Conservation (phyloP, 169 alveolate species). For the Plasmodium vinckei region DNA sequence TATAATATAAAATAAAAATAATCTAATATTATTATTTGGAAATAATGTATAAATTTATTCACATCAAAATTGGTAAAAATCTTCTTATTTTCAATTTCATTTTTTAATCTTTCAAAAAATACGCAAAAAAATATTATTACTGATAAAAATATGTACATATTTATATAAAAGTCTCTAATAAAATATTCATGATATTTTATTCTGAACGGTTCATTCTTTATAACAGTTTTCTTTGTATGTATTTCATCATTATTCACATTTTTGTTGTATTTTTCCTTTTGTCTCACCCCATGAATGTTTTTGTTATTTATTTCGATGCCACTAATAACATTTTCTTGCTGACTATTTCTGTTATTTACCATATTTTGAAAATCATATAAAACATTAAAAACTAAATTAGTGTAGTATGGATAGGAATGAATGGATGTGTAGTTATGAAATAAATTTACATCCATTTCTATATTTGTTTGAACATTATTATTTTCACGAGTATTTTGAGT, state of each 20-base stretch:
- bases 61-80: slow-evolving; percentile 40
- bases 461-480: background rate
- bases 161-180: slow-evolving; percentile 67
- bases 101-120: slow-evolving; percentile 53
- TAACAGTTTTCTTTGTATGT: background rate
- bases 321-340: background rate
- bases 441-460: slow-evolving; percentile 48
- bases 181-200: slow-evolving; percentile 64
- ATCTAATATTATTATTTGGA: slow-evolving; percentile 37
- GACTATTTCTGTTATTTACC: background rate
- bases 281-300: no score
- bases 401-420: slow-evolving; percentile 66
- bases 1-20: slow-evolving; percentile 53
- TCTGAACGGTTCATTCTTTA: slow-evolving; percentile 49
- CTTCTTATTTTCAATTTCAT: slow-evolving; percentile 61
- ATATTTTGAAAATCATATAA: slow-evolving; percentile 38
- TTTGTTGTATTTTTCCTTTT: background rate
- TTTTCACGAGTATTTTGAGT: background rate
- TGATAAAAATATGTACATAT: slow-evolving; percentile 62
- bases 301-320: background rate
- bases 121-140: slow-evolving; percentile 71
- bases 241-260: background rate
- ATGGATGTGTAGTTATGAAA: slow-evolving; percentile 67
- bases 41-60: slow-evolving; percentile 41
- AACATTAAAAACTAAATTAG: slow-evolving; percentile 44